A percentile compares a stretch with the other conserved stretches of the same genome.
phyloP scores from a whole-genome alignment of 306 rosid species.

The Sicyos baderoa region DNA sequence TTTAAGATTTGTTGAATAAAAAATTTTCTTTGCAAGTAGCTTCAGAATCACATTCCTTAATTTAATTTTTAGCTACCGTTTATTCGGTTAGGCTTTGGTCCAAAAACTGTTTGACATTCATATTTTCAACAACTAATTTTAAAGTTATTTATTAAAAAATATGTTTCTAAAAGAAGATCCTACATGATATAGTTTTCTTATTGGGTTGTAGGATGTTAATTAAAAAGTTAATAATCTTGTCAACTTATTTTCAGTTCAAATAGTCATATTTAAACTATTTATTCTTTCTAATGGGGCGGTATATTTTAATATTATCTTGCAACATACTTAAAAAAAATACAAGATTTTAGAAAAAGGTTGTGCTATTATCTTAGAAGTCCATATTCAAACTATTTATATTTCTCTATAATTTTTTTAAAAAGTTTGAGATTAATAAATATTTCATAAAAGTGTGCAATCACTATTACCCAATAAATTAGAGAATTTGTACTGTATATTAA shows the following conservation, averaged over 20 bases:
- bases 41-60: slow-evolving; percentile 14
- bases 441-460: not conserved
- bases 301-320: not conserved
- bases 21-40: slow-evolving; percentile 6
- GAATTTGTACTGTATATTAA: too few relatives aligned
- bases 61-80: slow-evolving; percentile 7
- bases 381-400: too few relatives aligned
- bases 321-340: not conserved
- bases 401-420: too few relatives aligned
- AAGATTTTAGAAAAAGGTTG: not conserved
- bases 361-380: not conserved
- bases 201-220: not conserved
- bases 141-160: not conserved
- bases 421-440: not conserved
- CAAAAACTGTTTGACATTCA: slow-evolving; percentile 2
- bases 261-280: not conserved
- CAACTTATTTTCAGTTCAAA: not conserved
- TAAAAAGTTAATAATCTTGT: not conserved
- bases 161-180: not conserved
- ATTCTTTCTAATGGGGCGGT: not conserved
- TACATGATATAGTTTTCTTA: not conserved
- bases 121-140: not conserved
- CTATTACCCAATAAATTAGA: not conserved
- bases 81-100: not conserved
- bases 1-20: slow-evolving; percentile 2